Conservation (phyloP, 768 basidiomycete genomes). For the Amanita thiersii region DNA sequence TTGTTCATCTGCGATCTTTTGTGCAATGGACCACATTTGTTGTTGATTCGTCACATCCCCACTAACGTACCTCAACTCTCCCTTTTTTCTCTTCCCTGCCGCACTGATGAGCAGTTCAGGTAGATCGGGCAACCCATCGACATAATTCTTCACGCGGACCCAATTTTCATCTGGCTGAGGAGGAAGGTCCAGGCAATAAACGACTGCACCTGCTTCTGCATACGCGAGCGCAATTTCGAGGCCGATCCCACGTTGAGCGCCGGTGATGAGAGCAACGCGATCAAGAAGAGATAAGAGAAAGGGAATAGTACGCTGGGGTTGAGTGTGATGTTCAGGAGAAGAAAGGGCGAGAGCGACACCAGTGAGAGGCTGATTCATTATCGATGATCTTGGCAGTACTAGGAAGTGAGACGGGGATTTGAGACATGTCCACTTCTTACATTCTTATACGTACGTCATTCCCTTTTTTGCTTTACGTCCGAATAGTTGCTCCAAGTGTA, state of each 20-base stretch:
- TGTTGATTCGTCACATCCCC: slow-evolving; percentile 53
- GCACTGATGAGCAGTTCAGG: neutral
- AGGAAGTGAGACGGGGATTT: no score
- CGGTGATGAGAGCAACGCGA: slow-evolving; percentile 43
- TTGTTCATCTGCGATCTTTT: slow-evolving; percentile 49
- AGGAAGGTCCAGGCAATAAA: slow-evolving; percentile 60
- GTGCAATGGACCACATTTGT: slow-evolving; percentile 34
- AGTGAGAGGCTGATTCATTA: neutral
- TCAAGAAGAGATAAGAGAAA: slow-evolving; percentile 30
- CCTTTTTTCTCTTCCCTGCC: slow-evolving; percentile 13
- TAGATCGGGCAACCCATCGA: slow-evolving; percentile 20
- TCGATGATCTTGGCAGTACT: no score
- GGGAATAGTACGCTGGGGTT: neutral
- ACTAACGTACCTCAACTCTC: slow-evolving; percentile 35
- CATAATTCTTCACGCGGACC: slow-evolving; percentile 36
- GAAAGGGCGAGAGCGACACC: neutral
- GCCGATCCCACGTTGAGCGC: slow-evolving; percentile 53
- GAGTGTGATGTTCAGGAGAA: neutral
- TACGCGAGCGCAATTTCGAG: slow-evolving; percentile 27
- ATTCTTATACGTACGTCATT: no score
- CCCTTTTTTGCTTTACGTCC: no score
- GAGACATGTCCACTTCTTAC: neutral
- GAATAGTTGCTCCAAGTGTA: no score
- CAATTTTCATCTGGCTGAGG: slow-evolving; percentile 39
- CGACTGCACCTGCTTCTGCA: slow-evolving; percentile 19